Evolutionary conservation across 805 yeast genomes (phyloP).

Genomic region (Teunomyces lycoperdinae): DNA sequence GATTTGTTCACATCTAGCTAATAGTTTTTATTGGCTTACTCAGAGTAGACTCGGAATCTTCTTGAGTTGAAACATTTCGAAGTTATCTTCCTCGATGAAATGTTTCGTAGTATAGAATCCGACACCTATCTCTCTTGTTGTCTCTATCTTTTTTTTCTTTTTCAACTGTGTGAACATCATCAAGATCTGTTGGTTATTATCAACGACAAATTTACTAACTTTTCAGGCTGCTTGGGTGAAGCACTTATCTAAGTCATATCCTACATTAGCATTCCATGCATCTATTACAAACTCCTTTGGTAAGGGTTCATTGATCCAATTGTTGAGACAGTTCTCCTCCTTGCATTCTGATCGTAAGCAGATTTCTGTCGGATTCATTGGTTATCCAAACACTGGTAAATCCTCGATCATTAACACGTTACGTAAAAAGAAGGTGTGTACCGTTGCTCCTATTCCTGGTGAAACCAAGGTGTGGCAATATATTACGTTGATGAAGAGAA

Average conservation of each 20-base stretch:
- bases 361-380: slow-evolving; percentile 95
- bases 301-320: slow-evolving; percentile 92
- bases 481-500: slow-evolving; percentile 93
- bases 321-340: slow-evolving; percentile 87
- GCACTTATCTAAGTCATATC: slow-evolving; percentile 84
- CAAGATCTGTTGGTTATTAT: neutral
- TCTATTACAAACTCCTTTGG: slow-evolving; percentile 97
- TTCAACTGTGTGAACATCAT: neutral
- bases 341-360: slow-evolving; percentile 92
- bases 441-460: slow-evolving; percentile 98
- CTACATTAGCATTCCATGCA: slow-evolving; percentile 97
- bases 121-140: slow-evolving; percentile 44
- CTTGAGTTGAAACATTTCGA: slow-evolving; percentile 75
- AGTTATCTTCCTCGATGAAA: slow-evolving; percentile 27
- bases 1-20: slow-evolving; percentile 30
- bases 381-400: slow-evolving; percentile 98
- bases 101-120: slow-evolving; percentile 88
- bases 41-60: slow-evolving; percentile 56
- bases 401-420: slow-evolving; percentile 93
- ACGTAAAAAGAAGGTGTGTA: slow-evolving; percentile 92
- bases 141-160: neutral
- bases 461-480: slow-evolving; percentile 99
- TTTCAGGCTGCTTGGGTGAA: slow-evolving; percentile 97
- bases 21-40: slow-evolving; percentile 41
- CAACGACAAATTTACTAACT: slow-evolving; percentile 22